These are phyloP conservation scores for Xerocomus nothofagi DNA, from an alignment of 1,284 basidiomycete genomes.

Conservation along the genomic window DNA sequence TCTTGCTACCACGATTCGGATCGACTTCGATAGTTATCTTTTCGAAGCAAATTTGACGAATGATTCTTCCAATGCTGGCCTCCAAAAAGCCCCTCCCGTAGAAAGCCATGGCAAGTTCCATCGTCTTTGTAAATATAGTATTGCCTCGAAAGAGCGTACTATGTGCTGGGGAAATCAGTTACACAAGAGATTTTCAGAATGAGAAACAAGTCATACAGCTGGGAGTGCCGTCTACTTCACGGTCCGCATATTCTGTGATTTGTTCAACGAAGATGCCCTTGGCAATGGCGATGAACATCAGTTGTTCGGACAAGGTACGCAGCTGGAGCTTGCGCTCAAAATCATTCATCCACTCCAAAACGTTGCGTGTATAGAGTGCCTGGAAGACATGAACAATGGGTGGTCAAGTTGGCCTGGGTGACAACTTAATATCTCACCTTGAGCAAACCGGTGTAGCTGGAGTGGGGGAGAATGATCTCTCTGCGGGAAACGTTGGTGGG, in stretches of 20 bases:
- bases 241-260: slow-evolving; percentile 62
- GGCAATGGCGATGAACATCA: slow-evolving; percentile 69
- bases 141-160: slow-evolving; percentile 79
- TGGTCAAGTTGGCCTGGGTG: not conserved
- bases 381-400: slow-evolving; percentile 28
- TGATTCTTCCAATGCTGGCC: slow-evolving; percentile 65
- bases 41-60: slow-evolving; percentile 68
- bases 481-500: slow-evolving; percentile 38
- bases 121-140: slow-evolving; percentile 75
- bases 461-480: slow-evolving; percentile 71
- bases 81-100: slow-evolving; percentile 77
- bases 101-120: slow-evolving; percentile 75
- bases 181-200: slow-evolving; percentile 4
- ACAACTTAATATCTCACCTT: slow-evolving; percentile 40
- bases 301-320: slow-evolving; percentile 55
- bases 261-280: slow-evolving; percentile 62
- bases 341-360: slow-evolving; percentile 71
- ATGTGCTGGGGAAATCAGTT: slow-evolving; percentile 43
- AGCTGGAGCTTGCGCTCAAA: slow-evolving; percentile 66
- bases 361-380: slow-evolving; percentile 64
- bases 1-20: slow-evolving; percentile 60
- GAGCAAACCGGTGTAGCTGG: slow-evolving; percentile 55
- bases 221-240: slow-evolving; percentile 64
- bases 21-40: slow-evolving; percentile 79
- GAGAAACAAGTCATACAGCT: slow-evolving; percentile 47